Percentiles rank a stretch among this genome's conserved stretches.
Evolutionary conservation across 176 grass and related monocot species (phyloP).

Genomic region (Zizania latifolia): DNA sequence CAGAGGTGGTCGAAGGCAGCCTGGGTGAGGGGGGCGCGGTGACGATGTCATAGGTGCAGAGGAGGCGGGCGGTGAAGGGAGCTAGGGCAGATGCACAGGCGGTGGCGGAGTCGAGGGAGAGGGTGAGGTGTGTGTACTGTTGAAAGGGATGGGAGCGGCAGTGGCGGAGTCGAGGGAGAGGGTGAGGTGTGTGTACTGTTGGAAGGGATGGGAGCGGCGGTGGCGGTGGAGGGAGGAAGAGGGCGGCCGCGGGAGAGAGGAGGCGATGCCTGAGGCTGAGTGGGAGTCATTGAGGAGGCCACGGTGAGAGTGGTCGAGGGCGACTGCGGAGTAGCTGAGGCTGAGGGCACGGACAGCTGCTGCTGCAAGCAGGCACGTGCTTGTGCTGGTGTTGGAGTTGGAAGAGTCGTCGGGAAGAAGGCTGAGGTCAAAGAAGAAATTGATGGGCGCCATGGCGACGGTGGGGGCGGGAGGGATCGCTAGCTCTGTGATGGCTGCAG

Average conservation of each 20-base stretch:
- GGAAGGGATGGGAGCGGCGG: slow-evolving; percentile 18
- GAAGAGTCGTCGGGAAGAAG: slow-evolving; percentile 15
- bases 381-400: not conserved
- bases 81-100: slow-evolving; percentile 29
- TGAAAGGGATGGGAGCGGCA: slow-evolving; percentile 31
- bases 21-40: slow-evolving; percentile 52
- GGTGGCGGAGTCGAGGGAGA: slow-evolving; percentile 14
- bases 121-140: slow-evolving; percentile 49
- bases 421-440: slow-evolving; percentile 45
- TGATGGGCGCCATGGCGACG: not conserved
- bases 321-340: slow-evolving; percentile 7
- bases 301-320: slow-evolving; percentile 45
- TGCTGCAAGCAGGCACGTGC: not conserved
- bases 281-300: slow-evolving; percentile 30
- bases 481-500: too few species aligned
- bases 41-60: slow-evolving; percentile 61
- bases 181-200: slow-evolving; percentile 53
- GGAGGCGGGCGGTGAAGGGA: slow-evolving; percentile 36
- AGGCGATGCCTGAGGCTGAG: slow-evolving; percentile 7
- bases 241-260: slow-evolving; percentile 36
- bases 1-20: slow-evolving; percentile 42
- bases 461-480: too few species aligned
- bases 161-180: slow-evolving; percentile 3
- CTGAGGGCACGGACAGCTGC: not conserved
- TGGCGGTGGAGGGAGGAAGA: slow-evolving; percentile 23